Conservation (phyloP, 306 rosid species). For the Macrotyloma uniflorum region DNA sequence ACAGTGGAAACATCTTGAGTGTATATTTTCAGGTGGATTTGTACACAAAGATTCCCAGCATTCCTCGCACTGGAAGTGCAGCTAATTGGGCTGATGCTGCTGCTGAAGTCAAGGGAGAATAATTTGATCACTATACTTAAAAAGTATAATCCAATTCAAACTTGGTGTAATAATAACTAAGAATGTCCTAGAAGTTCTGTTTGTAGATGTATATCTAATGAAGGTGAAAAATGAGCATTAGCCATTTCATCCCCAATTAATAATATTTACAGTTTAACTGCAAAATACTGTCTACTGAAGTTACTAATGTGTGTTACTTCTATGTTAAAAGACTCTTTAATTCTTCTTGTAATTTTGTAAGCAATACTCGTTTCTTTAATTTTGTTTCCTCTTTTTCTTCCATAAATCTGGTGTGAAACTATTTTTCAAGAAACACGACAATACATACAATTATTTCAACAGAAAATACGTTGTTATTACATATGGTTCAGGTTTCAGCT, state of each 20-base stretch:
- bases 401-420: background rate
- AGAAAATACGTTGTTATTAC: background rate
- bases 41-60: constrained; percentile 55
- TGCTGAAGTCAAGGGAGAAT: constrained; percentile 38
- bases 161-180: background rate
- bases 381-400: background rate
- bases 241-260: constrained; percentile 6
- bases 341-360: background rate
- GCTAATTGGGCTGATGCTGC: constrained; percentile 58
- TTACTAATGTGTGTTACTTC: background rate
- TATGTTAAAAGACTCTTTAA: background rate
- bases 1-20: constrained; percentile 50
- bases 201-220: background rate
- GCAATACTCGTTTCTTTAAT: background rate
- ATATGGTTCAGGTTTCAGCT: background rate
- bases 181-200: background rate
- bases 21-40: constrained; percentile 64
- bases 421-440: background rate
- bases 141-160: background rate
- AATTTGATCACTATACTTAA: background rate
- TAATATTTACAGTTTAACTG: background rate
- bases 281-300: background rate
- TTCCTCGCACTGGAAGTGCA: constrained; percentile 63
- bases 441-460: background rate
- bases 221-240: background rate